Percentiles rank a stretch among this genome's conserved stretches.
Conservation (phyloP, 1,284 basidiomycete genomes). For the Hypsizygus ulmarius region DNA sequence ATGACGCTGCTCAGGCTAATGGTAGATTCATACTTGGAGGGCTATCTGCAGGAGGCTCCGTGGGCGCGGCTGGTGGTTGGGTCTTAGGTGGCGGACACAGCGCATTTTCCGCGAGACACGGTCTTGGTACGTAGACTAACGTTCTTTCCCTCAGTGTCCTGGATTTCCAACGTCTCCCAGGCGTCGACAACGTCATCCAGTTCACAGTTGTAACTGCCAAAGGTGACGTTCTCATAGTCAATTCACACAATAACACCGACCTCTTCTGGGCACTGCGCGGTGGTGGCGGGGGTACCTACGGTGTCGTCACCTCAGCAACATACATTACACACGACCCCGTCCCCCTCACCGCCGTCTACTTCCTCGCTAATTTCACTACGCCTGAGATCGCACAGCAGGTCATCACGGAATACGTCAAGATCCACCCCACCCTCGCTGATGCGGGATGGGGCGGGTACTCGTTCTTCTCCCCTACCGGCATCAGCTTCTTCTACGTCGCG, state of each 20-base stretch:
- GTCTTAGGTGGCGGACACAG: slow-evolving; percentile 46
- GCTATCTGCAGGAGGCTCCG: slow-evolving; percentile 32
- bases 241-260: slow-evolving; percentile 34
- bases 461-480: slow-evolving; percentile 7
- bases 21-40: slow-evolving; percentile 39
- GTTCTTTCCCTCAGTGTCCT: not conserved
- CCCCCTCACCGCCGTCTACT: slow-evolving; percentile 24
- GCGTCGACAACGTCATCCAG: slow-evolving; percentile 43
- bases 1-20: slow-evolving; percentile 32
- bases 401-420: slow-evolving; percentile 24
- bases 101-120: slow-evolving; percentile 36
- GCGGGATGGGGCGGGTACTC: slow-evolving; percentile 29
- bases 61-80: slow-evolving; percentile 41
- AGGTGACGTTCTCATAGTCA: slow-evolving; percentile 34
- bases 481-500: slow-evolving; percentile 25
- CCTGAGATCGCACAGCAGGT: slow-evolving; percentile 20
- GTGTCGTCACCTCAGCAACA: slow-evolving; percentile 40
- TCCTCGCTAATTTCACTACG: slow-evolving; percentile 26
- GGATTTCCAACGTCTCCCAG: slow-evolving; percentile 19
- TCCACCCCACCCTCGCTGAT: slow-evolving; percentile 26
- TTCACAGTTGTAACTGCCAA: slow-evolving; percentile 37
- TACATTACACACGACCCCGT: slow-evolving; percentile 34
- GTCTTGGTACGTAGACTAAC: slow-evolving; percentile 34
- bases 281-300: slow-evolving; percentile 46
- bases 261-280: slow-evolving; percentile 53